Percentiles rank a stretch among this genome's conserved stretches.
Evolutionary conservation across 1,139 yeast species (phyloP).

Genomic region (Protomyces lactucae-debilis): DNA sequence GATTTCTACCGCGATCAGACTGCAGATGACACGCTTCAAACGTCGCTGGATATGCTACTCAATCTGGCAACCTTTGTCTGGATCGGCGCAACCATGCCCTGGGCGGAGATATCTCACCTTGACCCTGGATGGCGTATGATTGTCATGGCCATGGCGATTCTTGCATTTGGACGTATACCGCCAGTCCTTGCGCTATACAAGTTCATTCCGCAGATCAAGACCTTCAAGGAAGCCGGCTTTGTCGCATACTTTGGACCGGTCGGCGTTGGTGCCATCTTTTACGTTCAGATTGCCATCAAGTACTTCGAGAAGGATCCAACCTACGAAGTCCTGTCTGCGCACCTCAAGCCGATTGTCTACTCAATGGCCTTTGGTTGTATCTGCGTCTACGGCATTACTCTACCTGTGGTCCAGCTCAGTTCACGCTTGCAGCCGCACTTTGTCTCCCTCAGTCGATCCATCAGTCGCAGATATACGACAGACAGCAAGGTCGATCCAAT

Average conservation of each 20-base stretch:
- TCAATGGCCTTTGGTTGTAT: constrained; percentile 37
- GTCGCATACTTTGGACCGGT: constrained; percentile 46
- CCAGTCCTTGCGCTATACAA: constrained; percentile 39
- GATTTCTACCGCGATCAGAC: constrained; percentile 40
- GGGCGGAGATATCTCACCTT: constrained; percentile 36
- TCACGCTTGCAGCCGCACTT: neutral
- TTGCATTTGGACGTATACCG: constrained; percentile 42
- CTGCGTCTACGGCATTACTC: constrained; percentile 38
- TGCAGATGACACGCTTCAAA: constrained; percentile 38
- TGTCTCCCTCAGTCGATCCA: neutral
- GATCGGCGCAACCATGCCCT: constrained; percentile 43
- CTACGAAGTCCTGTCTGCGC: constrained; percentile 30
- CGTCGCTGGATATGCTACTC: constrained; percentile 39
- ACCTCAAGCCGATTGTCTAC: constrained; percentile 36
- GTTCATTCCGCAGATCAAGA: constrained; percentile 41
- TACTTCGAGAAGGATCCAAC: constrained; percentile 28
- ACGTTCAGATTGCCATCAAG: constrained; percentile 35
- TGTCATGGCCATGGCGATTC: constrained; percentile 37
- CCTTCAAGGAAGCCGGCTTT: constrained; percentile 44
- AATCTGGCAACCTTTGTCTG: constrained; percentile 41
- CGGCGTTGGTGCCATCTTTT: constrained; percentile 45
- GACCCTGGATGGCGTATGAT: constrained; percentile 38
- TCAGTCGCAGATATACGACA: neutral
- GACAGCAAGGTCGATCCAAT: neutral
- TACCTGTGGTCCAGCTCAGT: constrained; percentile 33